phyloP scores from a whole-genome alignment of 2,329 filamentous ascomycete species.

The Talaromyces sp. region DNA sequence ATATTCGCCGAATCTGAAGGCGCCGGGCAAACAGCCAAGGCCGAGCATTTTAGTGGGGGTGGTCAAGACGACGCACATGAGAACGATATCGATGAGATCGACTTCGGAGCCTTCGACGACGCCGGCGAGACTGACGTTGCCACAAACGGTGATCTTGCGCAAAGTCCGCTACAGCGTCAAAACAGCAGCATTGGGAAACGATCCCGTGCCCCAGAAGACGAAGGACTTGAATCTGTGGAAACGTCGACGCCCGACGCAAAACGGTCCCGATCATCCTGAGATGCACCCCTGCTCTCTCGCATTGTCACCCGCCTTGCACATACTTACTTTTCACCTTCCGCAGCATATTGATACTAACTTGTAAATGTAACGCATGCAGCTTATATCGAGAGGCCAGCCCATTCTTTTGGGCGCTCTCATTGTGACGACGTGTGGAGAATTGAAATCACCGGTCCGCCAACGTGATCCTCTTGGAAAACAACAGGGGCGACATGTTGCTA shows the following conservation, averaged over 20 bases:
- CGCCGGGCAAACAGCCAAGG: slow-evolving; percentile 9
- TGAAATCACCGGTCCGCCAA: neutral
- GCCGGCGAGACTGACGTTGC: slow-evolving; percentile 24
- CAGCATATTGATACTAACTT: neutral
- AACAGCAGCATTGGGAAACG: slow-evolving; percentile 26
- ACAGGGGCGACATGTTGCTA: neutral
- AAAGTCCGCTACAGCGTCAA: slow-evolving; percentile 11
- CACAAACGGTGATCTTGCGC: slow-evolving; percentile 15
- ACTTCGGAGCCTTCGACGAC: slow-evolving; percentile 30
- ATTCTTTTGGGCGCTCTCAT: neutral
- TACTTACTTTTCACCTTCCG: neutral
- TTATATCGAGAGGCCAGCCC: neutral
- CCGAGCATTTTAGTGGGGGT: slow-evolving; percentile 10
- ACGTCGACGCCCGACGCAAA: slow-evolving; percentile 40
- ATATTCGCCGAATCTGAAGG: slow-evolving; percentile 21
- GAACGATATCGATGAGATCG: slow-evolving; percentile 18
- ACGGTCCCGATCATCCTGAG: slow-evolving; percentile 45
- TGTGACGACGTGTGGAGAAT: neutral
- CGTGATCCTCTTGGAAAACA: neutral
- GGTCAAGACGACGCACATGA: slow-evolving; percentile 14
- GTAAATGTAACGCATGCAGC: neutral
- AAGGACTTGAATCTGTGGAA: slow-evolving; percentile 23
- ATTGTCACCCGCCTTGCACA: neutral
- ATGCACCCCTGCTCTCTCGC: slow-evolving; percentile 2
- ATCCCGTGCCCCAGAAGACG: slow-evolving; percentile 29